These are phyloP conservation scores for Ceratocystis smalleyi DNA, from an alignment of 2,329 filamentous ascomycete genomes.

Conservation along the genomic window DNA sequence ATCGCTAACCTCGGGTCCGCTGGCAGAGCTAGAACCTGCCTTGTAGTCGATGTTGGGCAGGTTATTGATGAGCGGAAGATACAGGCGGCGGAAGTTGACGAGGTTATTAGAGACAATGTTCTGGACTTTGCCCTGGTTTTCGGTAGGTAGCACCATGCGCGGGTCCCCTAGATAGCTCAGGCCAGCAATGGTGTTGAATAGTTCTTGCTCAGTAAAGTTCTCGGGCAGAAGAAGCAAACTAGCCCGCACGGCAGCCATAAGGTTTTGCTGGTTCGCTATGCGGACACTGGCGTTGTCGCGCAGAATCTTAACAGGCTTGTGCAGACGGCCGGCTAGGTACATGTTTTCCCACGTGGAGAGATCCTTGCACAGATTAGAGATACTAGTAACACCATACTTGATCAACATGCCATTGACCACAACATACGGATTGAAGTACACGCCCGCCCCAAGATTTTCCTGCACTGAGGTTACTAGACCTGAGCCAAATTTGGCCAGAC, in stretches of 20 bases:
- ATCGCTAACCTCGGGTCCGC: conserved; percentile 43
- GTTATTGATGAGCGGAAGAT: conserved; percentile 75
- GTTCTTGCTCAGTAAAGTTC: conserved; percentile 67
- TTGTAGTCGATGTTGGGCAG: conserved; percentile 76
- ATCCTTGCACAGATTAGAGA: conserved; percentile 76
- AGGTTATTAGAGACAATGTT: conserved; percentile 93
- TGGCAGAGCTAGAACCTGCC: conserved; percentile 36
- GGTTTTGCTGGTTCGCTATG: conserved; percentile 87
- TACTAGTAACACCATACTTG: conserved; percentile 94
- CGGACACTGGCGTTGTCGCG: conserved; percentile 85
- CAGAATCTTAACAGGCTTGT: conserved; percentile 96
- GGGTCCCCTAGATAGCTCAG: conserved; percentile 92
- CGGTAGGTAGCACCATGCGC: conserved; percentile 81
- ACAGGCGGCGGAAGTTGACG: conserved; percentile 78
- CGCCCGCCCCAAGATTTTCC: conserved; percentile 76
- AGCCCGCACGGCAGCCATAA: conserved; percentile 79
- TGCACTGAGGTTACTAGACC: conserved; percentile 73
- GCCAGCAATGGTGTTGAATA: conserved; percentile 82
- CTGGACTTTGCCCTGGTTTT: conserved; percentile 79
- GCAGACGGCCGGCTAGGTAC: conserved; percentile 87
- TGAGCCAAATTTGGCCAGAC: conserved; percentile 66
- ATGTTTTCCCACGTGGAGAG: conserved; percentile 84
- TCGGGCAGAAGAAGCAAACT: conserved; percentile 74
- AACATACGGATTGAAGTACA: conserved; percentile 95
- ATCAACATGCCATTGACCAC: conserved; percentile 90